Base-by-base conservation (phyloP, 305 asterid species). In the Solanum hybrid region DNA sequence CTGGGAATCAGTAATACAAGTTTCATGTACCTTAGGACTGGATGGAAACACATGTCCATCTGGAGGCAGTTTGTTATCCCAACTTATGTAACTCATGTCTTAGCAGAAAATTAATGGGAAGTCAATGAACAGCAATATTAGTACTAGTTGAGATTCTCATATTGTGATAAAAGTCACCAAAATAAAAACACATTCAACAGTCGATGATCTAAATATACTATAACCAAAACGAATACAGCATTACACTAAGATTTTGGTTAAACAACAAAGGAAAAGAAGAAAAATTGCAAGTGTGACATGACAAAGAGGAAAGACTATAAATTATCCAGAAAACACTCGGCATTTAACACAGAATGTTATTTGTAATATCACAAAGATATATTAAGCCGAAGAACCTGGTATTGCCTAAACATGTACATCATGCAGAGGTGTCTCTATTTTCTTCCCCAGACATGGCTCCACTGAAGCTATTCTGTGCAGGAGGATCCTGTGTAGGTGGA, bases 361-460 rank as follows among this genome's bases (percentile, higher is more conserved):
- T 40, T 80, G 86, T 24, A 40, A 7, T 26, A 80, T 27, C 72
- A 29, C 10, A 45, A 69, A 82, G 40, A 82, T 17, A 27, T 45
- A 51, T 45, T 45, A 31, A 82, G 73, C 71, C 19, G 32, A 45
- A 45, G 38, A 84, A 29, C 73, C 14, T 29, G 19, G 73, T 19
- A 77, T 51, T 13, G 42, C 84, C 82, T 22, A 45, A 29, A 77
- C 89, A 75, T 10, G 24, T 36, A 75, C 29, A 64, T 85, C 90
- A 88, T 24, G 85, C 34, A 72, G 90, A 75, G 36, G 88, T 32
- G 35, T 88, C 77, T 42, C 78, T 80, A 73, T 42, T 51, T 75
- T 88, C 90, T 45, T 60, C 88, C 66, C 36, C 78, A 26, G 87
- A 40, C 51, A 24, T 14, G 66, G 42, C 78, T 66, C 40, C 78